A percentile compares a stretch with the other conserved stretches of the same genome.
Evolutionary conservation across 441 rosid genomes (phyloP).

Genomic region (Melastoma candidum): DNA sequence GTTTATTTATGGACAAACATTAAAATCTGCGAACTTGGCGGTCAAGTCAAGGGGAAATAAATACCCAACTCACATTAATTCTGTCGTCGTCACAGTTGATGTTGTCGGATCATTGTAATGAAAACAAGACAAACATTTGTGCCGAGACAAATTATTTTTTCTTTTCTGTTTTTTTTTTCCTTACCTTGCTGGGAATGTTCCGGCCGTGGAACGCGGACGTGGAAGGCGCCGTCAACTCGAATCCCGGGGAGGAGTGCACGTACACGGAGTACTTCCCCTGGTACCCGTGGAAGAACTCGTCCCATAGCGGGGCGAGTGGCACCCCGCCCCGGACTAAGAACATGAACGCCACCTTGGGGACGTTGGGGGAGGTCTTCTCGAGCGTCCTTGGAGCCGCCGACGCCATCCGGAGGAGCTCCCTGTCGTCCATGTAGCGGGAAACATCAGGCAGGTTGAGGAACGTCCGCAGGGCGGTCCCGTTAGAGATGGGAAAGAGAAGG

Average conservation of each 20-base stretch:
- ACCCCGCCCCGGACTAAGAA: slow-evolving; percentile 27
- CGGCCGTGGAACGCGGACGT: slow-evolving; percentile 27
- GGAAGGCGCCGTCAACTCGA: slow-evolving; percentile 16
- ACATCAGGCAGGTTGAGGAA: neutral
- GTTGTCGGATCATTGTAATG: too few relatives aligned
- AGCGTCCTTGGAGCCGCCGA: slow-evolving; percentile 1
- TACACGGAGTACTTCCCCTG: slow-evolving; percentile 27
- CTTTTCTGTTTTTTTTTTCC: too few relatives aligned
- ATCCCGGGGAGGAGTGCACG: slow-evolving; percentile 24
- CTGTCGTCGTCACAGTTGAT: too few relatives aligned
- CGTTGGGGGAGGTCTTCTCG: neutral
- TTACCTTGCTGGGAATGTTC: slow-evolving; percentile 35
- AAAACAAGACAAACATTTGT: too few relatives aligned
- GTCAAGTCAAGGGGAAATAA: too few relatives aligned
- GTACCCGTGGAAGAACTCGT: slow-evolving; percentile 25
- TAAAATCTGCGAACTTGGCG: too few relatives aligned
- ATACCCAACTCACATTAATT: too few relatives aligned
- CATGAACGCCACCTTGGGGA: slow-evolving; percentile 27
- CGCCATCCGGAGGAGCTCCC: slow-evolving; percentile 21
- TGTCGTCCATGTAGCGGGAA: slow-evolving; percentile 7
- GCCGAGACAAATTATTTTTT: too few relatives aligned
- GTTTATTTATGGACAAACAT: too few relatives aligned
- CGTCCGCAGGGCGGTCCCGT: too few relatives aligned
- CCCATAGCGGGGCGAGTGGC: slow-evolving; percentile 28
- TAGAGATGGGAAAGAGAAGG: too few relatives aligned